Evolutionary conservation across 164 flowering plant genomes (phyloP), one percentile per base, ranked within the genome.

Genomic region (Piper longum): DNA sequence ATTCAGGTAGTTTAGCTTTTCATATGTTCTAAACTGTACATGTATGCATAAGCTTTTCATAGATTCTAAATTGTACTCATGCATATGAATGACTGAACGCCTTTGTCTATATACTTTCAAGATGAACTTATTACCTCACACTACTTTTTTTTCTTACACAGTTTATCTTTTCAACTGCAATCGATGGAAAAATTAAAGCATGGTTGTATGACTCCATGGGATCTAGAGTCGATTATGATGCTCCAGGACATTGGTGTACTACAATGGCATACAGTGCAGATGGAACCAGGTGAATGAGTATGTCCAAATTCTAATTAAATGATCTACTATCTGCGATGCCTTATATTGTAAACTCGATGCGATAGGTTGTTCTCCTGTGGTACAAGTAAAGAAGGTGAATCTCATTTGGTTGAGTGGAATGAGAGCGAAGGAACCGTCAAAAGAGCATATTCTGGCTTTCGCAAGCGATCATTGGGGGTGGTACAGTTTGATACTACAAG

Each of bases 171-270:
- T 80, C 95, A 66, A 85, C 95, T 9, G 85, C 95, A 56, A 73
- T 75, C 39, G 90, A 87, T 72, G 90, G 95, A 61, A 87, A 87
- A 69, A 87, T 87, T 54, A 87, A 87, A 74, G 90, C 90, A 60
- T 87, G 95, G 95, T 66, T 85, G 60, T 85, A 85, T 70, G 95
- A 87, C 66, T 77, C 75, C 67, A 13, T 79, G 77, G 90, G 90
- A 26, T 83, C 93, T 36, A 74, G 93, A 71, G 85, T 87, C 59
- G 95, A 85, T 72, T 87, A 85, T 75, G 88, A 87, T 78, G 95
- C 95, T 54, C 90, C 90, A 7, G 90, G 95, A 40, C 90, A 69
- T 64, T 85, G 82, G 59, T 85, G 81, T 48, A 85, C 88, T 8
- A 79, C 77, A 39, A 83, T 87, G 88, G 80, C 87, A 16, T 87